Evolutionary conservation across 208 protist species (phyloP).

Genomic region (Trypanosoma mega): DNA sequence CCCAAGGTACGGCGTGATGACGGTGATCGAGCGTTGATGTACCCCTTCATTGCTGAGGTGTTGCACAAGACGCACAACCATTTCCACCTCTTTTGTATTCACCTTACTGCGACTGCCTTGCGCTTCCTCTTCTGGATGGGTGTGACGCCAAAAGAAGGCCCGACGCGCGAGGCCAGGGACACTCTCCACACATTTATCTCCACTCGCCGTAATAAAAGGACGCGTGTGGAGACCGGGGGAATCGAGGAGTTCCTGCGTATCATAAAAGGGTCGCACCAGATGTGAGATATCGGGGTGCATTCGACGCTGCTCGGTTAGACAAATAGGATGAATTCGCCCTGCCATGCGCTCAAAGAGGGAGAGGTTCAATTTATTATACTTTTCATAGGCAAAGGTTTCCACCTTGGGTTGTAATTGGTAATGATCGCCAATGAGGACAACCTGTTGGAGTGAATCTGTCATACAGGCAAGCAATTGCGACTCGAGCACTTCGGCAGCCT

Average conservation of each 20-base stretch:
- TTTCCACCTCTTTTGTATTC: slow-evolving; percentile 79
- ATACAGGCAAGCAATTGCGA: slow-evolving; percentile 91
- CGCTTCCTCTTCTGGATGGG: slow-evolving; percentile 78
- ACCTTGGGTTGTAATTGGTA: slow-evolving; percentile 92
- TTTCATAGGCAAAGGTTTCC: slow-evolving; percentile 88
- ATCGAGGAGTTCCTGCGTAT: slow-evolving; percentile 60
- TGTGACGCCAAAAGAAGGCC: slow-evolving; percentile 89
- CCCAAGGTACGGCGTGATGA: slow-evolving; percentile 95
- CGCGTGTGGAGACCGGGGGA: slow-evolving; percentile 48
- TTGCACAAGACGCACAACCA: slow-evolving; percentile 67
- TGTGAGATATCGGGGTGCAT: slow-evolving; percentile 86
- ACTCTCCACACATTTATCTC: slow-evolving; percentile 26
- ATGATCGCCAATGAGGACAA: slow-evolving; percentile 93
- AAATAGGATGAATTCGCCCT: slow-evolving; percentile 43
- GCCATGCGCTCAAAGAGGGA: slow-evolving; percentile 91
- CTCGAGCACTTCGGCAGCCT: slow-evolving; percentile 94
- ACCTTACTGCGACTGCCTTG: slow-evolving; percentile 83
- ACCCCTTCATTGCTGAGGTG: slow-evolving; percentile 85
- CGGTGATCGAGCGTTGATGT: slow-evolving; percentile 86
- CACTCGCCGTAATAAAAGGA: slow-evolving; percentile 45
- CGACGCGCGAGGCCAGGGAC: slow-evolving; percentile 76
- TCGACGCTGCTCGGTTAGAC: slow-evolving; percentile 87
- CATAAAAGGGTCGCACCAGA: slow-evolving; percentile 88
- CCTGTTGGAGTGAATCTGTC: slow-evolving; percentile 87
- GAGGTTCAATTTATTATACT: slow-evolving; percentile 82